A percentile compares a stretch with the other conserved stretches of the same genome.
Evolutionary conservation across 163 green algal species (phyloP).

Genomic region (Scenedesmus sp.): DNA sequence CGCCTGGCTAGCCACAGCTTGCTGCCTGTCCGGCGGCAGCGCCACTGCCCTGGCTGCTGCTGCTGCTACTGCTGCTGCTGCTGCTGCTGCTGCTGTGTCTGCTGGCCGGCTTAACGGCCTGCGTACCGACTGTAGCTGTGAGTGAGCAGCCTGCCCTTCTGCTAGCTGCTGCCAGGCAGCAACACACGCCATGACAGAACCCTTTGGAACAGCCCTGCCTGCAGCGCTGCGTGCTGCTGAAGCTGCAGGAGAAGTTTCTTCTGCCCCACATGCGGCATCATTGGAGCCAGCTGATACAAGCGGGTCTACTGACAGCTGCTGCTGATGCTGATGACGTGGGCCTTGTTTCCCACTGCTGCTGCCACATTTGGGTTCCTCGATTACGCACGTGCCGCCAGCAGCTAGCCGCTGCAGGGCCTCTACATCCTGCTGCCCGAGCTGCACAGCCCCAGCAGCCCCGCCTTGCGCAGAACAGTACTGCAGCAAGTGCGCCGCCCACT

Average conservation of each 20-base stretch:
- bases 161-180: background rate
- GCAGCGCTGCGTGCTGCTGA: background rate
- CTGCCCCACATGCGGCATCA: background rate
- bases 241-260: background rate
- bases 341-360: background rate
- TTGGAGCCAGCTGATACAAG: background rate
- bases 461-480: background rate
- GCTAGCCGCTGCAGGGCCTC: background rate
- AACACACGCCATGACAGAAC: background rate
- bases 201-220: background rate
- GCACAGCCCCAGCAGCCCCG: background rate
- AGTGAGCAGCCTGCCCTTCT: background rate
- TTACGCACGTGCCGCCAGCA: background rate
- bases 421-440: background rate
- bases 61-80: background rate
- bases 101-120: background rate
- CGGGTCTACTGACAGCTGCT: background rate
- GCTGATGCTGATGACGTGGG: background rate
- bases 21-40: background rate
- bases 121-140: background rate
- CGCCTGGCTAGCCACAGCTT: background rate
- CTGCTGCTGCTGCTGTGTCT: background rate
- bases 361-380: background rate
- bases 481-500: background rate
- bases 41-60: background rate